Conservation (phyloP, 1,284 basidiomycete genomes). For the Fomitiporia mediterranea region DNA sequence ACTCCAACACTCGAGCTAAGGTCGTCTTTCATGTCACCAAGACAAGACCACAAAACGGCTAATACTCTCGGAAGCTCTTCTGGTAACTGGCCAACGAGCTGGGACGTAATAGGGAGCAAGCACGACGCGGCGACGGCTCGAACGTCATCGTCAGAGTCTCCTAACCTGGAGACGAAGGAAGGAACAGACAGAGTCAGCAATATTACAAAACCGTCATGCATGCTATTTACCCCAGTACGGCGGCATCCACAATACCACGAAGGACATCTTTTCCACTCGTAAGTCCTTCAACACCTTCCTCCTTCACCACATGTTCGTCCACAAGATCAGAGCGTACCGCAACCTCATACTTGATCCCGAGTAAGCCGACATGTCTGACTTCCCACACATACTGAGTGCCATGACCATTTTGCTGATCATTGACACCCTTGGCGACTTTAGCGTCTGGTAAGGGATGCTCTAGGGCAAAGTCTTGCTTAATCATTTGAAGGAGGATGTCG, state of each 20-base stretch:
- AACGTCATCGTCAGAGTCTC: conserved; percentile 95
- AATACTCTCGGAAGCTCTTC: conserved; percentile 72
- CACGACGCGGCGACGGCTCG: conserved; percentile 93
- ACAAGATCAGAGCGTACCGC: conserved; percentile 88
- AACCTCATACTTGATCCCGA: conserved; percentile 97
- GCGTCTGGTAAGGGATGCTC: conserved; percentile 16
- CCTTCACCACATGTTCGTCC: conserved; percentile 31
- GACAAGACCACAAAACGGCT: conserved; percentile 86
- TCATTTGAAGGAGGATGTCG: conserved; percentile 86
- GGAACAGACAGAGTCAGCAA: conserved; percentile 2
- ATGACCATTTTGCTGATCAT: conserved; percentile 24
- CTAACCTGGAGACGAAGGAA: conserved; percentile 50
- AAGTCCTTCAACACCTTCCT: conserved; percentile 25
- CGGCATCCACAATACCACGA: conserved; percentile 79
- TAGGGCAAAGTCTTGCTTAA: conserved; percentile 71
- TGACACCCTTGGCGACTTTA: conserved; percentile 28
- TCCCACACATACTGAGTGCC: conserved; percentile 87
- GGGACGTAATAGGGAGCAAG: conserved; percentile 78
- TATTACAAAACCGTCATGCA: background rate
- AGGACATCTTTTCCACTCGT: conserved; percentile 50
- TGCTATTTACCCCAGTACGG: conserved; percentile 73
- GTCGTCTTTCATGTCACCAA: conserved; percentile 94
- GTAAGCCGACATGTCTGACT: conserved; percentile 91
- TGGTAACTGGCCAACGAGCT: conserved; percentile 76
- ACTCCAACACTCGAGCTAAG: conserved; percentile 94